A percentile compares a stretch with the other conserved stretches of the same genome.
phyloP scores from a whole-genome alignment of 2,329 filamentous ascomycete genomes.

The Neonectria coccinea region DNA sequence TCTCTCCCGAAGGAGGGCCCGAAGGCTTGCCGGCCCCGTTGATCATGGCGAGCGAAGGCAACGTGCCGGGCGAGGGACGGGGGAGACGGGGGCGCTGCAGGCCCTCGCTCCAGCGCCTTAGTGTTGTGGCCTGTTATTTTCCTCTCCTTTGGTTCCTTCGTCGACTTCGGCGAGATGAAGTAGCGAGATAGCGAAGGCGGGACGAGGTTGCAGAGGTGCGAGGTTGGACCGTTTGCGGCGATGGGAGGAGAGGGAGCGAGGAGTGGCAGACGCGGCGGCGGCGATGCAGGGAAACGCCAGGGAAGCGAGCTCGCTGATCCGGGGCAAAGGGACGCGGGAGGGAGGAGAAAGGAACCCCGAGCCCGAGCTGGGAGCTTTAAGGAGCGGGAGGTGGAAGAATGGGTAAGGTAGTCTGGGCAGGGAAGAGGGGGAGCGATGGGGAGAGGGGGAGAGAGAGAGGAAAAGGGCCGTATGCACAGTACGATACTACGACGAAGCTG shows the following conservation, averaged over 20 bases:
- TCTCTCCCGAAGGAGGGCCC: conserved; percentile 47
- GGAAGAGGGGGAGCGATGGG: conserved; percentile 1
- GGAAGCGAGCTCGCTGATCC: conserved; percentile 27
- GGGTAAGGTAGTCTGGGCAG: not conserved
- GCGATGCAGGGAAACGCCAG: conserved; percentile 26
- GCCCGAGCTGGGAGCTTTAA: conserved; percentile 17
- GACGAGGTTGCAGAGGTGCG: not conserved
- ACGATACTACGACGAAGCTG: not conserved
- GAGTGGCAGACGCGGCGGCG: conserved; percentile 14
- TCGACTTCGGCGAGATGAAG: conserved; percentile 27
- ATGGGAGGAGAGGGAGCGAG: conserved; percentile 5
- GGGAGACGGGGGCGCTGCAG: conserved; percentile 17
- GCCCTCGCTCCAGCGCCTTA: conserved; percentile 16
- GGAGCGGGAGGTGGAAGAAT: conserved; percentile 5
- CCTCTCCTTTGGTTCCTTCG: not conserved
- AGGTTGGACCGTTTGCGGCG: not conserved
- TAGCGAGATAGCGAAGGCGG: conserved; percentile 22
- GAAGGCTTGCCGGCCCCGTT: conserved; percentile 44
- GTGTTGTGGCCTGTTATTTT: not conserved
- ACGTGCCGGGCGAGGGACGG: conserved; percentile 17
- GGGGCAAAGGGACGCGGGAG: conserved; percentile 31
- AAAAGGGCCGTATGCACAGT: conserved; percentile 9
- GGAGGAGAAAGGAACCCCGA: conserved; percentile 26
- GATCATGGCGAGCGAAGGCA: conserved; percentile 39
- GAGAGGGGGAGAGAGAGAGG: conserved; percentile 7